Evolutionary conservation across 1,284 basidiomycete species (phyloP).

Genomic region (Testicularia cyperi): DNA sequence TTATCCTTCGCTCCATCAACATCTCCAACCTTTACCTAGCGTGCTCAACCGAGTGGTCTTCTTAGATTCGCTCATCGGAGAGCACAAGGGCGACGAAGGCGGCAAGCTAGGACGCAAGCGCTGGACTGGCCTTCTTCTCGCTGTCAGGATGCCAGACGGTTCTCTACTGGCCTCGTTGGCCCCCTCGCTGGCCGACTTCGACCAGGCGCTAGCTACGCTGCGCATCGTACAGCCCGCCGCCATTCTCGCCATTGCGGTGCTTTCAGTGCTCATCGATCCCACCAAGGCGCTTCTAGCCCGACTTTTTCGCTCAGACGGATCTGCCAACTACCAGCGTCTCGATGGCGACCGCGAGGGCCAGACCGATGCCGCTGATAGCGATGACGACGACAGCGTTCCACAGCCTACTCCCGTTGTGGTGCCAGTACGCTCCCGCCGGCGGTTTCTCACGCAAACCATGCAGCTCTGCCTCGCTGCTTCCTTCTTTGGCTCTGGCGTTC

Average conservation of each 20-base stretch:
- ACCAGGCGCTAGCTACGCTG: constrained; percentile 18
- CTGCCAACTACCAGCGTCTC: constrained; percentile 25
- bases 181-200: constrained; percentile 14
- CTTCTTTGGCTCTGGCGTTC: constrained; percentile 44
- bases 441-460: constrained; percentile 31
- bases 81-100: no score
- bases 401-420: constrained; percentile 48
- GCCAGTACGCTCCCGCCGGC: constrained; percentile 44
- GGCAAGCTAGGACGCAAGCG: no score
- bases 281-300: constrained; percentile 11
- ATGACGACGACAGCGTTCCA: constrained; percentile 13
- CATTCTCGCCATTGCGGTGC: constrained; percentile 30
- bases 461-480: constrained; percentile 39
- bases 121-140: no score
- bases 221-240: constrained; percentile 32
- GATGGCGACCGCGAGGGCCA: constrained; percentile 10
- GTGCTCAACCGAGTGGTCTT: no score
- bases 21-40: no score
- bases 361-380: no score
- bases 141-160: no score
- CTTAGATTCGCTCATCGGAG: no score
- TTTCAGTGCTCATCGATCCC: constrained; percentile 28
- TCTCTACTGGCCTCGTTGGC: no score
- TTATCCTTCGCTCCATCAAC: no score
- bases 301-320: constrained; percentile 9